Evolutionary conservation across 2,329 filamentous ascomycete genomes (phyloP), one percentile per base, ranked within the genome.

Genomic region (Neoascochyta sp.): DNA sequence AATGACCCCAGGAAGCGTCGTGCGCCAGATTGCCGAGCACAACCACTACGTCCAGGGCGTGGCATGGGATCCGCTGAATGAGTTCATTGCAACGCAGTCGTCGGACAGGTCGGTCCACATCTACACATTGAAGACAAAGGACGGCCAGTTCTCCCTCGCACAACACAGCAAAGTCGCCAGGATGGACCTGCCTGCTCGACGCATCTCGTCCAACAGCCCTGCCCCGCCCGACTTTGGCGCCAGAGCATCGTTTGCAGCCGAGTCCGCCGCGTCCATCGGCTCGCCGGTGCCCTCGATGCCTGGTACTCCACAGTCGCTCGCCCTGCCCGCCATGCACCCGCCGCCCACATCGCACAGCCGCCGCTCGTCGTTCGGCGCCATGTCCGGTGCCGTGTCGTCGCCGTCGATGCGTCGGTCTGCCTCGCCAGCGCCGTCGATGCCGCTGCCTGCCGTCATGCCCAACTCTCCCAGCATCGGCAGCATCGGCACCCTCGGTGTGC

Each of bases 1-100:
- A 52, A 43, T 29, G 7, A 29, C 18, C 33, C 13, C 38, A 63
- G 60, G 56, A 39, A 50, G 42, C 25, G 45, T 47, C 23, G 83
- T 95, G 36, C 83, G 90, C 38, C 90, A 95, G 62, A 95, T 96
- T 44, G 90, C 90, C 29, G 90, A 96, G 62, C 90, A 96, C 66
- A 94, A 87, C 54, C 92, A 98, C 64, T 98, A 95, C 62, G 92
- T 98, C 11, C 92, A 98, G 66, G 92, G 92, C 26, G 93, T 98
- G 6, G 85, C 92, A 4, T 98, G 92, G 93, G 93, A 98, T 67
- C 93, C 92, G 14, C 68, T 95, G 33, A 96, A 96, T 66, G 92
- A 98, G 67, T 98, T 89, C 62, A 89, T 98, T 38, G 92, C 92
- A 20, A 98, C 92, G 2, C 92, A 98, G 60, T 98, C 92, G 5